phyloP scores from a whole-genome alignment of 1,139 yeast species.

The Suhomyces taliae region DNA sequence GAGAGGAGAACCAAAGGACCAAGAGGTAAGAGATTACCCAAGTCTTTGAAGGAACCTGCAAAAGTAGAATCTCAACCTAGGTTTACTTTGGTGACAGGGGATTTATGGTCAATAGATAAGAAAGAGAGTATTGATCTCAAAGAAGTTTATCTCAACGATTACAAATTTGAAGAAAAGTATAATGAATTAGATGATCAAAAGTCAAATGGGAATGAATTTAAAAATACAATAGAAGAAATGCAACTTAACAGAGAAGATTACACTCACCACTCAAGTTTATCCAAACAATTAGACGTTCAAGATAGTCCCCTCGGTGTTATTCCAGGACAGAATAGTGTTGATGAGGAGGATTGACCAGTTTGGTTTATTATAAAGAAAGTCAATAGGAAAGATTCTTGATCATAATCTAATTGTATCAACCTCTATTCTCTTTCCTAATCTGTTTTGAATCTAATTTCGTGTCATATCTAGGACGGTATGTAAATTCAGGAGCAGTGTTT shows the following conservation, averaged over 20 bases:
- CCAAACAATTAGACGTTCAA: too few relatives aligned
- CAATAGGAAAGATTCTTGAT: too few relatives aligned
- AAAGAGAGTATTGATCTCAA: background rate
- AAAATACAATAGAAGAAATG: too few relatives aligned
- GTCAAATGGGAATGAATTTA: too few relatives aligned
- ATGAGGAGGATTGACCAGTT: too few relatives aligned
- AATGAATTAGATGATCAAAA: too few relatives aligned
- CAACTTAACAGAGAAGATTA: too few relatives aligned
- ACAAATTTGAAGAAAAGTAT: too few relatives aligned
- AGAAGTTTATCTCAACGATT: background rate
- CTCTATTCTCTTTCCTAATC: background rate
- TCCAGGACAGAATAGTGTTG: too few relatives aligned
- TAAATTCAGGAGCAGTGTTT: background rate
- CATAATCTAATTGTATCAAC: background rate
- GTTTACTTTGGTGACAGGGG: constrained; percentile 32
- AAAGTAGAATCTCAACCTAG: constrained; percentile 30
- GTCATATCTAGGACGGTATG: background rate
- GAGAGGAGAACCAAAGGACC: constrained; percentile 69
- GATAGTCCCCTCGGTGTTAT: too few relatives aligned
- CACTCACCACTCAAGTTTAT: too few relatives aligned
- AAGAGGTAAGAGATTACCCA: constrained; percentile 73
- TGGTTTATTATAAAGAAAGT: too few relatives aligned
- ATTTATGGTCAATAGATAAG: constrained; percentile 37
- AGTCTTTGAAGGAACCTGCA: constrained; percentile 50
- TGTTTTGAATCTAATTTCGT: background rate